Percentiles rank a stretch among this genome's conserved stretches.
These are phyloP conservation scores for Fagus crenata DNA, from an alignment of 306 rosid genomes.

Conservation along the genomic window DNA sequence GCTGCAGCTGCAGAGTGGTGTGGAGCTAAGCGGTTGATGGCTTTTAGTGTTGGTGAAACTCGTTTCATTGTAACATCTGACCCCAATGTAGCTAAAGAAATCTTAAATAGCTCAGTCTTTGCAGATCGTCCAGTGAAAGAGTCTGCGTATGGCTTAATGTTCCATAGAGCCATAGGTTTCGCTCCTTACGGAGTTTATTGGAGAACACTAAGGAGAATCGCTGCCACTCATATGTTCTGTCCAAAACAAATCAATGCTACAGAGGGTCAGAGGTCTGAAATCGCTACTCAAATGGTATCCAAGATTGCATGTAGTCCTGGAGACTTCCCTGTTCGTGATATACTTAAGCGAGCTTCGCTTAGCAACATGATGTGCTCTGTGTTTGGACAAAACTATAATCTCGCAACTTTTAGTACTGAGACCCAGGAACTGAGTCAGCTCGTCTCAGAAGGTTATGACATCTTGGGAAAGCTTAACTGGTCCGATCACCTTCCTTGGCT, in stretches of 20 bases:
- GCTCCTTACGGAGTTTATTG: slow-evolving; percentile 85
- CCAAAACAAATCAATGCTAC: slow-evolving; percentile 81
- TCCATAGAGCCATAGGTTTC: slow-evolving; percentile 84
- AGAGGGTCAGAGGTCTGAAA: slow-evolving; percentile 41
- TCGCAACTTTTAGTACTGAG: slow-evolving; percentile 25
- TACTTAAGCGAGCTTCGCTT: slow-evolving; percentile 62
- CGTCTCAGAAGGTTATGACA: slow-evolving; percentile 78
- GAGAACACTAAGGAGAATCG: slow-evolving; percentile 73
- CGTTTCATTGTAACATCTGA: slow-evolving; percentile 65
- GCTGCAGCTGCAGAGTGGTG: slow-evolving; percentile 50
- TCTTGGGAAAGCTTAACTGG: slow-evolving; percentile 80
- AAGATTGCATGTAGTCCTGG: background rate
- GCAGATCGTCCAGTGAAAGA: slow-evolving; percentile 44
- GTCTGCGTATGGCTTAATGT: slow-evolving; percentile 82
- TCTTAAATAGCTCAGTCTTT: slow-evolving; percentile 55
- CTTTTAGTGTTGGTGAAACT: slow-evolving; percentile 72
- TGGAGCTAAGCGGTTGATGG: slow-evolving; percentile 78
- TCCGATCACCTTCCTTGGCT: slow-evolving; percentile 80
- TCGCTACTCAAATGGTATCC: slow-evolving; percentile 50
- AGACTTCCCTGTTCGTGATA: slow-evolving; percentile 28
- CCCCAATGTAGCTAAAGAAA: slow-evolving; percentile 69
- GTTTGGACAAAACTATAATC: slow-evolving; percentile 52
- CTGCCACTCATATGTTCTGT: slow-evolving; percentile 69
- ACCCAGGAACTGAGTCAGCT: slow-evolving; percentile 49
- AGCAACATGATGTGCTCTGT: slow-evolving; percentile 83